Percentiles rank a stretch among this genome's conserved stretches.
phyloP scores from a whole-genome alignment of 345 rosid genomes.

The Turnera subulata region DNA sequence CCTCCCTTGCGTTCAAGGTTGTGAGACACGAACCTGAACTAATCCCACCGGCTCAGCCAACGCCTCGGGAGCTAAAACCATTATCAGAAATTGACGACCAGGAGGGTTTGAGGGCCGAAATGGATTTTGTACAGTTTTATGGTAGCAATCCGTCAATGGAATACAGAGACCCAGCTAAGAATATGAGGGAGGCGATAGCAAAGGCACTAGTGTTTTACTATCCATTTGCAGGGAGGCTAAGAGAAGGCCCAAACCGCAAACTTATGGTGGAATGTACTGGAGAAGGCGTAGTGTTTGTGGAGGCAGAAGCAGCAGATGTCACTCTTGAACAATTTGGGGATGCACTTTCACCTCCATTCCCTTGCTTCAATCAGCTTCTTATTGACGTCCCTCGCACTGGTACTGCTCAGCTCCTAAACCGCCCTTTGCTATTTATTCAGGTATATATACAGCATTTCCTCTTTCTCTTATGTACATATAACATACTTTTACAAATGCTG shows the following conservation, averaged over 20 bases:
- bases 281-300: conserved; percentile 19
- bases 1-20: conserved; percentile 6
- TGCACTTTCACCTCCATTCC: conserved; percentile 18
- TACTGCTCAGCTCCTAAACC: conserved; percentile 4
- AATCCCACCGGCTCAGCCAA: conserved; percentile 8
- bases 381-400: conserved; percentile 12
- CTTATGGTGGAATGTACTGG: conserved; percentile 21
- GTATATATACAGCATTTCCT: neutral
- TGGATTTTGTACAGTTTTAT: conserved; percentile 2
- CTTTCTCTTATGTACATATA: neutral
- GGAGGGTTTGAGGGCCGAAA: neutral
- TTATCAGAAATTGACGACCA: conserved; percentile 17
- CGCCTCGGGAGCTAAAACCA: conserved; percentile 5
- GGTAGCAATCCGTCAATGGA: conserved; percentile 3
- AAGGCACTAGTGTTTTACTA: conserved; percentile 2
- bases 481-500: too few species aligned
- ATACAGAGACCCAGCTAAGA: conserved; percentile 4
- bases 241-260: neutral
- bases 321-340: conserved; percentile 14
- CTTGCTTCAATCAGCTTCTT: conserved; percentile 19
- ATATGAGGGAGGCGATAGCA: conserved; percentile 3
- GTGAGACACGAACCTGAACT: conserved; percentile 6
- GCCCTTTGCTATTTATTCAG: conserved; percentile 19
- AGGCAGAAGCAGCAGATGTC: conserved; percentile 20
- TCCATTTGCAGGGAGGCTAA: conserved; percentile 3